Conservation (phyloP, 75 land plant species). For the Sequoiadendron giganteum region DNA sequence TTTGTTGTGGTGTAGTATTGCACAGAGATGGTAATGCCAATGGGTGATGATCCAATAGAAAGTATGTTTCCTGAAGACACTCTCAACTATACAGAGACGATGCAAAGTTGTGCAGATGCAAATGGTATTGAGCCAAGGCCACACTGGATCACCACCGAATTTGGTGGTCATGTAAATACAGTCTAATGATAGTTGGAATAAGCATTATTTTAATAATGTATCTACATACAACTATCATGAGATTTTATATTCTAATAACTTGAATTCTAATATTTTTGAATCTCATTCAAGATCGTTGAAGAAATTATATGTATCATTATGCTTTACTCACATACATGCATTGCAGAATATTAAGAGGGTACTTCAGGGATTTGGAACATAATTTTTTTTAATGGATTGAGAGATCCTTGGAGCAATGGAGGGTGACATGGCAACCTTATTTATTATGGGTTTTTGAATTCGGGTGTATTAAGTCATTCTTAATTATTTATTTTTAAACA, state of each 20-base stretch:
- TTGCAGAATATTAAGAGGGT: constrained; percentile 11
- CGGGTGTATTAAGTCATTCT: too few relatives aligned
- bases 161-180: constrained; percentile 40
- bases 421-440: not conserved
- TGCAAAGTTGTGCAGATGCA: not conserved
- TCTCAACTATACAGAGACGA: constrained; percentile 9
- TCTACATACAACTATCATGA: too few relatives aligned
- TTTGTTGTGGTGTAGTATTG: constrained; percentile 29
- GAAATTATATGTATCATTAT: not conserved
- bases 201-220: too few relatives aligned
- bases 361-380: constrained; percentile 11
- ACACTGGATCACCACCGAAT: constrained; percentile 37
- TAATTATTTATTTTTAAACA: too few relatives aligned
- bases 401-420: constrained; percentile 23
- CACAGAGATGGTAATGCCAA: constrained; percentile 52
- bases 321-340: not conserved
- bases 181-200: not conserved
- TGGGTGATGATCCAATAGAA: constrained; percentile 28
- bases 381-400: constrained; percentile 18
- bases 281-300: too few relatives aligned
- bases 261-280: too few relatives aligned
- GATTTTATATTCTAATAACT: too few relatives aligned
- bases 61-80: constrained; percentile 34
- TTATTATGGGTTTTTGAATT: not conserved
- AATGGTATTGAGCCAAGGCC: constrained; percentile 34